These are phyloP conservation scores for Trichoderma arundinaceum DNA, from an alignment of 2,329 filamentous ascomycete genomes.

Conservation along the genomic window DNA sequence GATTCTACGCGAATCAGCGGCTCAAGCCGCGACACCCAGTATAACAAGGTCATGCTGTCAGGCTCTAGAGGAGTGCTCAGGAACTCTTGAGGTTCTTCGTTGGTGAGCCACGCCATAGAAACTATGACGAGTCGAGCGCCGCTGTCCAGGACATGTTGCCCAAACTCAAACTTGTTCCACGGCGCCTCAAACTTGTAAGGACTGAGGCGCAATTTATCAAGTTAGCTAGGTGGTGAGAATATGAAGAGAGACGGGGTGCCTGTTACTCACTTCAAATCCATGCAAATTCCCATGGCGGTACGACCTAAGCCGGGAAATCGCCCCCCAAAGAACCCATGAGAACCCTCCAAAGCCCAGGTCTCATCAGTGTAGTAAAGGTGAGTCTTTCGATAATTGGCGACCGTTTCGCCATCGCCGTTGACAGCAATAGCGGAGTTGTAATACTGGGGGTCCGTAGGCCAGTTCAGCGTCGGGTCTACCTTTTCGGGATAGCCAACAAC, in stretches of 20 bases:
- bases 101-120: constrained; percentile 79
- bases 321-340: constrained; percentile 55
- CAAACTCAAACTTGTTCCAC: constrained; percentile 51
- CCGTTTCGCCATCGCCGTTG: constrained; percentile 62
- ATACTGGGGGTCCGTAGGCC: constrained; percentile 59
- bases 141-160: constrained; percentile 61
- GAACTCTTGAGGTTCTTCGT: constrained; percentile 54
- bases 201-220: constrained; percentile 32
- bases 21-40: constrained; percentile 75
- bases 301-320: constrained; percentile 55
- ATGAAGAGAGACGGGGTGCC: background rate
- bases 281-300: constrained; percentile 64
- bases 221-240: background rate
- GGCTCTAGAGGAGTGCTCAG: constrained; percentile 61
- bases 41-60: constrained; percentile 74
- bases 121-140: constrained; percentile 69
- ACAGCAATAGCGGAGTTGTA: constrained; percentile 63
- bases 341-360: constrained; percentile 64
- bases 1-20: constrained; percentile 62
- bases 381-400: constrained; percentile 66
- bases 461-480: constrained; percentile 56
- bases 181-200: constrained; percentile 49
- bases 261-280: constrained; percentile 64
- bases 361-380: constrained; percentile 66
- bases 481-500: constrained; percentile 77